Evolutionary conservation across 305 asterid genomes (phyloP), one percentile per base, ranked within the genome.

Genomic region (Fraxinus nigra): DNA sequence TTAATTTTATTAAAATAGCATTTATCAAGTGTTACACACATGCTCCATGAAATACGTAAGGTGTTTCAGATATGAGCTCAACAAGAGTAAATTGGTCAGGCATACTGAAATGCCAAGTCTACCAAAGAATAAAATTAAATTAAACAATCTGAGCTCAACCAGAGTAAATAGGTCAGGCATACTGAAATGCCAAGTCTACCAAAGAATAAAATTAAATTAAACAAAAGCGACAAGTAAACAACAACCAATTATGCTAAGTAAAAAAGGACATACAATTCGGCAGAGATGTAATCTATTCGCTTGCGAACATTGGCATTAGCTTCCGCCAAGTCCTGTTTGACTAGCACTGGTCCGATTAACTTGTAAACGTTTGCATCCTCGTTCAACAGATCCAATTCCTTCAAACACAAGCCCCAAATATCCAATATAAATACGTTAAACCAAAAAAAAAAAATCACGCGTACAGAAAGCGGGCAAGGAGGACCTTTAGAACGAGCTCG

Each of bases 351-450:
- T 37, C 98, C 99, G 40, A 93, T 95, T 91, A 95, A 86, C 85
- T 95, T 95, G 94, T 86, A 95, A 77, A 95, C 99, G 85, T 95
- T 95, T 2, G 97, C 94, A 16, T 95, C 99, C 75, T 92, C 99
- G 56, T 78, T 92, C 92, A 95, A 89, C 82, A 95, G 86, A 87
- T 95, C 98, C 88, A 95, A 81, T 82, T 93, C 99, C 99, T 95
- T 82, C 83, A 87, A 70, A 76, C 24, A 14, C 16, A 35, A 51
- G 16, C n/a, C 4, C 54, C 37, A 37, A 56, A 65, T 72, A 13
- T 5, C 7, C 5, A 38, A 81, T 2, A 30, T 40, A 38, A 24
- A 37, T 40, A 43, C 37, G 63, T 1, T 30, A 43, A 18, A 61
- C 67, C 22, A 35, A 72, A 1, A 22, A 24, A 78, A 0, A 63